These are phyloP conservation scores for Hericium rajendrae DNA, from an alignment of 768 basidiomycete genomes.

Conservation along the genomic window DNA sequence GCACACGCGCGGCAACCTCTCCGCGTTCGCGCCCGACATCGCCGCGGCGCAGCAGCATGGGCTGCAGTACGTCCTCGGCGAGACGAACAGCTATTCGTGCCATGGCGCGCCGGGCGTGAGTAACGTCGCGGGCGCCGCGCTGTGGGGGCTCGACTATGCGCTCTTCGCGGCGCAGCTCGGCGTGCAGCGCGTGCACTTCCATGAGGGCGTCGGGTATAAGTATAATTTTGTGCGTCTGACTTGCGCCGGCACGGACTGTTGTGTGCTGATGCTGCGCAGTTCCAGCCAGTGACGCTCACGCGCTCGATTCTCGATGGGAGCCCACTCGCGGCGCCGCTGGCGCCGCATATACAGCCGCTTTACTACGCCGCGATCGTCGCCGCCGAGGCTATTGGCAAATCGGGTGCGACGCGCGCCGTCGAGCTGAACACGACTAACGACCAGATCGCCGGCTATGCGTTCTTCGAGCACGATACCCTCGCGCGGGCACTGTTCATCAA, in stretches of 20 bases:
- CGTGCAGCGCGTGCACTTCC: conserved; percentile 48
- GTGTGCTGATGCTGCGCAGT: conserved; percentile 24
- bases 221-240: conserved; percentile 42
- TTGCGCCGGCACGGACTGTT: not conserved
- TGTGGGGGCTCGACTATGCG: conserved; percentile 61
- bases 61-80: conserved; percentile 46
- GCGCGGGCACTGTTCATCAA: conserved; percentile 51
- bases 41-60: conserved; percentile 33
- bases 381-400: conserved; percentile 45
- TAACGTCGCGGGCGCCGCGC: conserved; percentile 59
- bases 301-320: conserved; percentile 49
- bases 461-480: conserved; percentile 39
- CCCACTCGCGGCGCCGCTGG: conserved; percentile 35
- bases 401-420: conserved; percentile 29
- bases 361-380: conserved; percentile 60
- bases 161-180: conserved; percentile 49
- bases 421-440: conserved; percentile 41
- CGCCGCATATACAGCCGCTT: conserved; percentile 53
- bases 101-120: conserved; percentile 45
- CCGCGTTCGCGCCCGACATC: conserved; percentile 43
- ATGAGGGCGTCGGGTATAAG: conserved; percentile 63
- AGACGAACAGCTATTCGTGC: conserved; percentile 28
- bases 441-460: conserved; percentile 50
- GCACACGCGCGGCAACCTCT: conserved; percentile 44
- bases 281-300: conserved; percentile 53